These are phyloP conservation scores for Trebouxia sp. DNA, from an alignment of 139 green algal genomes.

Conservation along the genomic window DNA sequence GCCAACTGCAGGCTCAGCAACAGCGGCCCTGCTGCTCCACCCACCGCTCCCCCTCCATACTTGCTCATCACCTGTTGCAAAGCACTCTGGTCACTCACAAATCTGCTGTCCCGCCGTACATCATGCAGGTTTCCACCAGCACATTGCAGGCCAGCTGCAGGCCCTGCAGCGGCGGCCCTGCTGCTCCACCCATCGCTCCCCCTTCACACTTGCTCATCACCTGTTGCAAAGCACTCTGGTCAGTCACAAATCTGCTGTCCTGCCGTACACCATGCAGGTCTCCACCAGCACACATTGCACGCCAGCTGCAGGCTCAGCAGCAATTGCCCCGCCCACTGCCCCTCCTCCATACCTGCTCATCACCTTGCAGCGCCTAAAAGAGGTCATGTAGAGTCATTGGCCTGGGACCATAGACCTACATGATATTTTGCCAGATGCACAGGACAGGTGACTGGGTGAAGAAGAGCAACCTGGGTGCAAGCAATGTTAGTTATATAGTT, in stretches of 20 bases:
- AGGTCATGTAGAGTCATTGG: no score
- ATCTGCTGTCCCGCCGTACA: no score
- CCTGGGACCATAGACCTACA: no score
- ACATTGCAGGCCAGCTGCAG: constrained; percentile 90
- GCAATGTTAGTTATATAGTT: no score
- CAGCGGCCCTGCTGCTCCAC: constrained; percentile 38
- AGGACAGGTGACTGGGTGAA: no score
- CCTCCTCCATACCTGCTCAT: constrained; percentile 32
- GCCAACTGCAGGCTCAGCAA: constrained; percentile 83
- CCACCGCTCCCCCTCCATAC: constrained; percentile 2
- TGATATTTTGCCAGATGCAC: no score
- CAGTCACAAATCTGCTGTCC: neutral
- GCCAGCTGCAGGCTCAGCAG: constrained; percentile 83
- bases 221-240: constrained; percentile 20
- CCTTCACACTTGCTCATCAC: constrained; percentile 39
- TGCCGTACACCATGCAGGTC: no score
- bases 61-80: constrained; percentile 50
- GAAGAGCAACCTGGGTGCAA: no score
- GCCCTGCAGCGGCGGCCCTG: constrained; percentile 60
- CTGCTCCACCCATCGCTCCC: neutral
- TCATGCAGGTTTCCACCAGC: constrained; percentile 91
- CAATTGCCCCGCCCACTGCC: constrained; percentile 34
- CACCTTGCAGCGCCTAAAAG: no score
- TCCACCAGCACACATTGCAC: constrained; percentile 92
- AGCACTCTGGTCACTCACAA: neutral